phyloP scores from a whole-genome alignment of 176 grass and related monocot species.

The Zoysia japonica region DNA sequence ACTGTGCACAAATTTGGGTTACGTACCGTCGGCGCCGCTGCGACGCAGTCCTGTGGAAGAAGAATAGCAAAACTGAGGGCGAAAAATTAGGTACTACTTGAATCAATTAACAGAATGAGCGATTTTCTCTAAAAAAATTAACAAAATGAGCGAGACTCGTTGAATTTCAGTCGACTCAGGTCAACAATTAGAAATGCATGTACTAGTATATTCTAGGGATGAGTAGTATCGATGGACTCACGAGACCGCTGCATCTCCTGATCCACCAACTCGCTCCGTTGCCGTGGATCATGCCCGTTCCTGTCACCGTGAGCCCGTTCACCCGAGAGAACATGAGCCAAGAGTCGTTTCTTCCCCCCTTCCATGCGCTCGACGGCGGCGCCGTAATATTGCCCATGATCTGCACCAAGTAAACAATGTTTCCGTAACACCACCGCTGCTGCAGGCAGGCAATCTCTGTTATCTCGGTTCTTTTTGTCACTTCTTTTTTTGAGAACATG shows the following conservation, averaged over 20 bases:
- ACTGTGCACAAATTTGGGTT: background rate
- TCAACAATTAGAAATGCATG: background rate
- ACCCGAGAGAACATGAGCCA: slow-evolving; percentile 51
- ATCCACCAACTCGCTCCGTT: slow-evolving; percentile 29
- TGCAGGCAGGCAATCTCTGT: background rate
- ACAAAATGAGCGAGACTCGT: too few relatives aligned
- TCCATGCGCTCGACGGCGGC: slow-evolving; percentile 37
- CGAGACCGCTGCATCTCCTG: slow-evolving; percentile 8
- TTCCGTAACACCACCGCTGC: background rate
- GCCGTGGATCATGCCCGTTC: slow-evolving; percentile 35
- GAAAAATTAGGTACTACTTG: background rate
- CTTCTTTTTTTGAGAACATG: too few relatives aligned
- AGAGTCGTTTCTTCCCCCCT: background rate
- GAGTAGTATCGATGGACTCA: background rate
- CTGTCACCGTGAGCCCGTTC: slow-evolving; percentile 45
- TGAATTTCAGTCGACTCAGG: background rate
- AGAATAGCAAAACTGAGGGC: too few relatives aligned
- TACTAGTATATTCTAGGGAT: too few relatives aligned
- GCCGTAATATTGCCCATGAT: slow-evolving; percentile 41
- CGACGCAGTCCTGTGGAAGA: slow-evolving; percentile 14
- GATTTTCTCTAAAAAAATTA: too few relatives aligned
- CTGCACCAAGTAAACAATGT: background rate
- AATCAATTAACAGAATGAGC: background rate
- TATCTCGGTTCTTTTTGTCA: too few relatives aligned
- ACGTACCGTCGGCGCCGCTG: slow-evolving; percentile 27